Percentiles rank a stretch among this genome's conserved stretches.
Conservation (phyloP, 305 asterid genomes). For the Nicotiana rustica region DNA sequence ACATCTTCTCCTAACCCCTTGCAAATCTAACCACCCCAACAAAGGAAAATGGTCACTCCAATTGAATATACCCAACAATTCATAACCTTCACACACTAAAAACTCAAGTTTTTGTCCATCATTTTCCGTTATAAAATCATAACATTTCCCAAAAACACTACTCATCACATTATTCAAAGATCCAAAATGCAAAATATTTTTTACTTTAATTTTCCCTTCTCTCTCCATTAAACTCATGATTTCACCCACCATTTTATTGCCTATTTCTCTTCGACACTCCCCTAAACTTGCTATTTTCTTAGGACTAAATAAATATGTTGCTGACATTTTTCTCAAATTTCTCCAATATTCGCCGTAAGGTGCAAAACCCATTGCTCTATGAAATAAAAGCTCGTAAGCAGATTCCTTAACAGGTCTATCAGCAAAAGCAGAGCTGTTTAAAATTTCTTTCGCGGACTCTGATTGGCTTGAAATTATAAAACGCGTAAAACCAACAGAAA, state of each 20-base stretch:
- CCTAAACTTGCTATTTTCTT: slow-evolving; percentile 52
- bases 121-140: slow-evolving; percentile 43
- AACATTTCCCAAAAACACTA: slow-evolving; percentile 70
- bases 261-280: slow-evolving; percentile 51
- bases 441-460: slow-evolving; percentile 64
- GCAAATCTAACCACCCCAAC: slow-evolving; percentile 75
- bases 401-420: slow-evolving; percentile 83
- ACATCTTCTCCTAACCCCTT: slow-evolving; percentile 72
- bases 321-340: slow-evolving; percentile 63
- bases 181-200: slow-evolving; percentile 59
- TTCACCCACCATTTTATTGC: slow-evolving; percentile 57
- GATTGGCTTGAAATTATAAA: slow-evolving; percentile 66
- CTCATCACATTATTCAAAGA: slow-evolving; percentile 77
- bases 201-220: slow-evolving; percentile 47
- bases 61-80: slow-evolving; percentile 66
- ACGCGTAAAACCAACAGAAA: slow-evolving; percentile 81
- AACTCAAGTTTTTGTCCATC: slow-evolving; percentile 52
- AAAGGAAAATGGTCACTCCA: slow-evolving; percentile 86
- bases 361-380: slow-evolving; percentile 87
- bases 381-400: slow-evolving; percentile 67
- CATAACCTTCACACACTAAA: slow-evolving; percentile 76
- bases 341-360: slow-evolving; percentile 86
- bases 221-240: slow-evolving; percentile 49
- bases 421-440: slow-evolving; percentile 77
- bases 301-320: slow-evolving; percentile 70